Evolutionary conservation across 2,329 filamentous ascomycete genomes (phyloP).

Genomic region (Xylariaceae sp.): DNA sequence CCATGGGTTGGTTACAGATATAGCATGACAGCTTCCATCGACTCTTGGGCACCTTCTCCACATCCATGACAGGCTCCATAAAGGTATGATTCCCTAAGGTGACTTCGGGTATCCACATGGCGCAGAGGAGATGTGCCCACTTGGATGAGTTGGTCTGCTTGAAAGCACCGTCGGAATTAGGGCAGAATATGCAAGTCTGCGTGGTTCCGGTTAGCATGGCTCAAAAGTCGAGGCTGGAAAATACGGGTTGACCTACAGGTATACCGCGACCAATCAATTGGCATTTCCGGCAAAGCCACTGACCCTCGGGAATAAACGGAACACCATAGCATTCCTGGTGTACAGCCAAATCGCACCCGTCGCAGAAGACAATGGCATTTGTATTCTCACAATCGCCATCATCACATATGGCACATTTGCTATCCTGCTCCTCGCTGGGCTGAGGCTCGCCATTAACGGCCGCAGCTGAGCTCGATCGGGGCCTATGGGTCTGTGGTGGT

Average conservation of each 20-base stretch:
- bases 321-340: slow-evolving; percentile 99
- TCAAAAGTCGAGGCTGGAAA: slow-evolving; percentile 2
- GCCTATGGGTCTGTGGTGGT: slow-evolving; percentile 87
- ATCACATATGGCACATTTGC: slow-evolving; percentile 95
- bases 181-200: slow-evolving; percentile 93
- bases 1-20: slow-evolving; percentile 96
- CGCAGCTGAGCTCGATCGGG: slow-evolving; percentile 86
- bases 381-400: slow-evolving; percentile 99
- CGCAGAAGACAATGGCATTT: slow-evolving; percentile 98
- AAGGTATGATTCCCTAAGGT: slow-evolving; percentile 93
- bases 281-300: slow-evolving; percentile 97
- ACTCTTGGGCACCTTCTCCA: slow-evolving; percentile 93
- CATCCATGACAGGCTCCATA: slow-evolving; percentile 97
- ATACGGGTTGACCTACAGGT: slow-evolving; percentile 53
- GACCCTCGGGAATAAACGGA: slow-evolving; percentile 95
- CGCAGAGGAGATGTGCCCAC: slow-evolving; percentile 94
- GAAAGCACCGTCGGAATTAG: slow-evolving; percentile 94
- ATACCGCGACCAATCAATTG: slow-evolving; percentile 89
- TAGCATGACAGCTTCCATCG: slow-evolving; percentile 94
- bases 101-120: slow-evolving; percentile 98
- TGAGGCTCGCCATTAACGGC: slow-evolving; percentile 91
- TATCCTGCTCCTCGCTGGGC: slow-evolving; percentile 88
- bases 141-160: slow-evolving; percentile 96
- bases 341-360: slow-evolving; percentile 93
- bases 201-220: slow-evolving; percentile 13